Percentiles rank a stretch among this genome's conserved stretches.
Conservation (phyloP, 139 green algal species). For the Pleodorina starrii region DNA sequence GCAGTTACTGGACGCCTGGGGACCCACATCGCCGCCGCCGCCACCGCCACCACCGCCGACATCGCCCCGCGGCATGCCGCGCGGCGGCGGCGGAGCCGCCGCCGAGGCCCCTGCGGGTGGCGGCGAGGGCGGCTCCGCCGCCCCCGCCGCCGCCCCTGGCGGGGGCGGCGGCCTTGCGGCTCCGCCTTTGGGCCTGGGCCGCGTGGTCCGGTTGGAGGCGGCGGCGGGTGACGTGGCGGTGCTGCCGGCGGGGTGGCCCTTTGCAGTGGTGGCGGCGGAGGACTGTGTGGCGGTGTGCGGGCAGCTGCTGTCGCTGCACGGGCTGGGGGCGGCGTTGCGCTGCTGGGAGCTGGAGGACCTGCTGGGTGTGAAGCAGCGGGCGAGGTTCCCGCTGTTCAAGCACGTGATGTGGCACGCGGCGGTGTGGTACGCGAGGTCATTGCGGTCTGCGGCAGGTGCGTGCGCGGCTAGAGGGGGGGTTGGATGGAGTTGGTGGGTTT, state of each 20-base stretch:
- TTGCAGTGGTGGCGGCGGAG: constrained; percentile 23
- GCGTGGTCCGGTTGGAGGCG: constrained; percentile 34
- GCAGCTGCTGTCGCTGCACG: constrained; percentile 39
- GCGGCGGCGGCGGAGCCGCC: background rate
- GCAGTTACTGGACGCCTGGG: constrained; percentile 44
- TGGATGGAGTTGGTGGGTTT: too few relatives aligned
- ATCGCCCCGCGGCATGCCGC: background rate
- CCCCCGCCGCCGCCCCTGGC: background rate
- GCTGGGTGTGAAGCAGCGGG: constrained; percentile 41
- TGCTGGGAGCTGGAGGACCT: constrained; percentile 54
- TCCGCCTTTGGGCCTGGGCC: background rate
- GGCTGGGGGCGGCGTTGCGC: constrained; percentile 29
- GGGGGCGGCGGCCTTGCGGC: background rate
- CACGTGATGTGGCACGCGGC: constrained; percentile 62
- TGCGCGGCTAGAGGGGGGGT: background rate
- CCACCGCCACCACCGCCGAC: background rate
- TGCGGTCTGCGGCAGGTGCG: constrained; percentile 52
- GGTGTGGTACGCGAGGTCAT: constrained; percentile 18
- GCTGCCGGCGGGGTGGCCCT: constrained; percentile 58
- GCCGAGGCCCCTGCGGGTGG: background rate
- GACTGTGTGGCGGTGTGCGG: constrained; percentile 39
- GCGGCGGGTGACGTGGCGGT: constrained; percentile 37
- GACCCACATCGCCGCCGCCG: background rate
- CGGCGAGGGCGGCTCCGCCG: background rate
- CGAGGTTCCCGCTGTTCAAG: constrained; percentile 56